Conservation (phyloP, 148 eudicot genomes). For the Cornus florida region DNA sequence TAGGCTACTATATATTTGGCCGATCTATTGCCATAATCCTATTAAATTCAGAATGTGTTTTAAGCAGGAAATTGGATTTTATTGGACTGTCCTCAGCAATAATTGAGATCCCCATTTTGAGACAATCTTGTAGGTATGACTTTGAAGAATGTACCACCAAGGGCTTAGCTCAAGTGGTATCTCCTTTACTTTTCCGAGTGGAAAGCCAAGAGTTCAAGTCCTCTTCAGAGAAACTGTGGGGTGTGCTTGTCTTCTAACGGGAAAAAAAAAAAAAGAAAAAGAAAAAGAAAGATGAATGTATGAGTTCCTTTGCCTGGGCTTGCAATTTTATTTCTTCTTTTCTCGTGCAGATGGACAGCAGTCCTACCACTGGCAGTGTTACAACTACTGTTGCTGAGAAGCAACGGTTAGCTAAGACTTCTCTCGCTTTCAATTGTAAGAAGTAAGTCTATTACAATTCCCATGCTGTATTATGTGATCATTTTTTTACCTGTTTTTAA, state of each 20-base stretch:
- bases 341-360: constrained; percentile 73
- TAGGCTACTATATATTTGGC: not conserved
- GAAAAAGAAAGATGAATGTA: too few species aligned
- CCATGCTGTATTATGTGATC: not conserved
- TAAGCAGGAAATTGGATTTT: not conserved
- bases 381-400: constrained; percentile 76
- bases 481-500: not conserved
- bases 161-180: too few species aligned
- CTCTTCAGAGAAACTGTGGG: too few species aligned
- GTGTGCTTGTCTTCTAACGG: too few species aligned
- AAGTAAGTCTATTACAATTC: constrained; percentile 48
- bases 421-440: constrained; percentile 89
- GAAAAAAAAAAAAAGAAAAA: too few species aligned
- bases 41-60: not conserved
- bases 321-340: not conserved
- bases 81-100: not conserved
- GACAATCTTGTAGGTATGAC: not conserved
- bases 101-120: not conserved
- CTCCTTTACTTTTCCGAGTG: too few species aligned
- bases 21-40: not conserved
- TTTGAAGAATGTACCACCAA: not conserved
- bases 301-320: not conserved
- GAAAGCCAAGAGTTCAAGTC: too few species aligned
- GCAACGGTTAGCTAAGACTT: constrained; percentile 77
- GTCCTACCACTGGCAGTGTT: constrained; percentile 97